A percentile compares a stretch with the other conserved stretches of the same genome.
phyloP scores from a whole-genome alignment of 129 eudicot genomes.

The Cynara cardunculus region DNA sequence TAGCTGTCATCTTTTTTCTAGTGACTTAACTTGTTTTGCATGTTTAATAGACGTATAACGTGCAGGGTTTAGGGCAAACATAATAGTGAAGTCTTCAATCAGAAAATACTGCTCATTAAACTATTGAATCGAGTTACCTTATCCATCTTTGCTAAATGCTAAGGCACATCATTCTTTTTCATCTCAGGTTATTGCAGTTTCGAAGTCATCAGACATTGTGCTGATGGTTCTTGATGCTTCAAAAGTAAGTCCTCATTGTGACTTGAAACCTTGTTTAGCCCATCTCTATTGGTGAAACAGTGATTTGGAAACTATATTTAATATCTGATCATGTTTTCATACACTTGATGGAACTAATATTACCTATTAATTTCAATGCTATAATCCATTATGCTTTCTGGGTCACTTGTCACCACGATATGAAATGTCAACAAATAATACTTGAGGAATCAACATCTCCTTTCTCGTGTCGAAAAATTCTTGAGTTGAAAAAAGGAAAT shows the following conservation, averaged over 20 bases:
- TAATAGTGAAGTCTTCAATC: not conserved
- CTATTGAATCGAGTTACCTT: not conserved
- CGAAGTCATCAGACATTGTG: slow-evolving; percentile 96
- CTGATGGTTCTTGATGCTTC: slow-evolving; percentile 97
- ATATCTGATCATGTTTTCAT: not conserved
- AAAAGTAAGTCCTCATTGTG: slow-evolving; percentile 61
- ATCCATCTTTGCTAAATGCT: slow-evolving; percentile 17
- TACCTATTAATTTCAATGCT: not conserved
- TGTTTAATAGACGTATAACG: not conserved
- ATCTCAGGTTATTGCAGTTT: slow-evolving; percentile 93
- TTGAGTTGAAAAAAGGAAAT: not conserved
- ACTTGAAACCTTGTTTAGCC: slow-evolving; percentile 4
- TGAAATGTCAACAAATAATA: not conserved
- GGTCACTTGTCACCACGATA: slow-evolving; percentile 1
- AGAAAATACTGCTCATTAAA: not conserved
- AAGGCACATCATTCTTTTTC: slow-evolving; percentile 11
- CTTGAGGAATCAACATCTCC: not conserved
- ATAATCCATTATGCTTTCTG: not conserved
- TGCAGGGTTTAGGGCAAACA: not conserved
- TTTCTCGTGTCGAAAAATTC: not conserved
- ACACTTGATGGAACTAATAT: not conserved
- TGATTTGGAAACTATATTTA: slow-evolving; percentile 11
- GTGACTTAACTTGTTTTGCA: not conserved
- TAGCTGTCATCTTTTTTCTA: not conserved
- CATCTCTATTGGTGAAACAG: not conserved